Evolutionary conservation across 2,329 filamentous ascomycete species (phyloP).

Genomic region (Elsinoe ampelina): DNA sequence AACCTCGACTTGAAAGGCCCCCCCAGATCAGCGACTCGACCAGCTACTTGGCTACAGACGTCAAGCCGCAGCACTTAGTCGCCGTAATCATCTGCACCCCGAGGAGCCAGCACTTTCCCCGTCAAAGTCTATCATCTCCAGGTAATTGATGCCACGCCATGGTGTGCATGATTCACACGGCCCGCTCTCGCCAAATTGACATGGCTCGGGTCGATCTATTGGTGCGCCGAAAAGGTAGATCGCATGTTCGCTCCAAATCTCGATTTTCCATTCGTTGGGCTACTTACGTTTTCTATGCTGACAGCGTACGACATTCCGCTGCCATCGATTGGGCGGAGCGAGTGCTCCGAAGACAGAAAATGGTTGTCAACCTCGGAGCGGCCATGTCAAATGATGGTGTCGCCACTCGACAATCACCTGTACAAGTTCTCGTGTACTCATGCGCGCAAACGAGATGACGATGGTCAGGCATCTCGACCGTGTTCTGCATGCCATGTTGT

Average conservation of each 20-base stretch:
- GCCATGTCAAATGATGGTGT: background rate
- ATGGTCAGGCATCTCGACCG: too few species aligned
- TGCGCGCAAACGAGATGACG: too few species aligned
- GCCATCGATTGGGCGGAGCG: background rate
- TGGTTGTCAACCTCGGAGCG: background rate
- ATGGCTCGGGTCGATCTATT: slow-evolving; percentile 1
- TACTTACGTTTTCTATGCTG: background rate
- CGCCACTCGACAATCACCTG: background rate
- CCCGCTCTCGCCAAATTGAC: background rate
- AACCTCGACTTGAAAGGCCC: background rate
- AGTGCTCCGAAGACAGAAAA: background rate
- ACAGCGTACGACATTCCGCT: background rate
- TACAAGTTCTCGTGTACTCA: background rate
- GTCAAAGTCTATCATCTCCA: slow-evolving; percentile 3
- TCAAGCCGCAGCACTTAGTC: background rate
- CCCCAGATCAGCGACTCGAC: background rate
- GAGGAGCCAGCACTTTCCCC: background rate
- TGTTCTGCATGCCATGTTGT: too few species aligned
- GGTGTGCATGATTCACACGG: background rate
- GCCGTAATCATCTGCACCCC: background rate
- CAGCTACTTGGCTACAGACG: background rate
- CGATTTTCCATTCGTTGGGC: slow-evolving; percentile 2
- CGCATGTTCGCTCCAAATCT: background rate
- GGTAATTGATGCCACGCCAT: background rate
- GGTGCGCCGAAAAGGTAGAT: slow-evolving; percentile 1